Evolutionary conservation across 2,329 filamentous ascomycete species (phyloP).

Genomic region (Sarocladiaceae sp.): DNA sequence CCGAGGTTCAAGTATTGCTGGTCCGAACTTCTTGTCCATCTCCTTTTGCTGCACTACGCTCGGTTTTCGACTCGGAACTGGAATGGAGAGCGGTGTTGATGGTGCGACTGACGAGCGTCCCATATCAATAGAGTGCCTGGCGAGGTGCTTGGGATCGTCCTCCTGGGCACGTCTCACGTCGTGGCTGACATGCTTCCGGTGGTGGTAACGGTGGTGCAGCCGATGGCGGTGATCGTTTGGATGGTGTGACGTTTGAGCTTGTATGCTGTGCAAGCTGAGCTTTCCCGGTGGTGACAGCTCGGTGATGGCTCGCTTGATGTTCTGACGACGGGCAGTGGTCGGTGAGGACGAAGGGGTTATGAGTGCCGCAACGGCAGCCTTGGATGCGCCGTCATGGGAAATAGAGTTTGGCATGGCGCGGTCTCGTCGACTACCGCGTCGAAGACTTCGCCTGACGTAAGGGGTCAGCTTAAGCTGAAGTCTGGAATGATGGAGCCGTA

Average conservation of each 20-base stretch:
- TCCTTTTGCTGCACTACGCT: conserved; percentile 9
- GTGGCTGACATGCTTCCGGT: conserved; percentile 1
- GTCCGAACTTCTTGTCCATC: conserved; percentile 20
- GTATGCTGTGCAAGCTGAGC: conserved; percentile 23
- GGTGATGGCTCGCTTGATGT: conserved; percentile 49
- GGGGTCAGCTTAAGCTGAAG: too few relatives aligned
- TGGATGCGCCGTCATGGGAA: conserved; percentile 16
- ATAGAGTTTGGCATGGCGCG: conserved; percentile 9
- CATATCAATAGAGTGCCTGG: conserved; percentile 6
- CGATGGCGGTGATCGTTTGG: conserved; percentile 22
- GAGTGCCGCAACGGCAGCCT: conserved; percentile 17
- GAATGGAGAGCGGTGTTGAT: background rate
- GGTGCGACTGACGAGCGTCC: background rate
- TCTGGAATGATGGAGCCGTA: too few relatives aligned
- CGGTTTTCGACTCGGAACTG: conserved; percentile 14
- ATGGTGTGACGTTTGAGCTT: conserved; percentile 22
- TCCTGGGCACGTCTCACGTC: conserved; percentile 14
- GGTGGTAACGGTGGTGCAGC: background rate
- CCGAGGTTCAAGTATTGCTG: conserved; percentile 16
- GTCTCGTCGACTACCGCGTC: background rate
- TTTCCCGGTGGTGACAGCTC: conserved; percentile 44
- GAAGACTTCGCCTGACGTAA: conserved; percentile 6
- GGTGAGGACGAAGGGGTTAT: background rate
- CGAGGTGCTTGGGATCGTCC: conserved; percentile 4
- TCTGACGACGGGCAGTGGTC: conserved; percentile 35